phyloP scores from a whole-genome alignment of 1,139 yeast species.

The Casaregolazyma suthepensis region DNA sequence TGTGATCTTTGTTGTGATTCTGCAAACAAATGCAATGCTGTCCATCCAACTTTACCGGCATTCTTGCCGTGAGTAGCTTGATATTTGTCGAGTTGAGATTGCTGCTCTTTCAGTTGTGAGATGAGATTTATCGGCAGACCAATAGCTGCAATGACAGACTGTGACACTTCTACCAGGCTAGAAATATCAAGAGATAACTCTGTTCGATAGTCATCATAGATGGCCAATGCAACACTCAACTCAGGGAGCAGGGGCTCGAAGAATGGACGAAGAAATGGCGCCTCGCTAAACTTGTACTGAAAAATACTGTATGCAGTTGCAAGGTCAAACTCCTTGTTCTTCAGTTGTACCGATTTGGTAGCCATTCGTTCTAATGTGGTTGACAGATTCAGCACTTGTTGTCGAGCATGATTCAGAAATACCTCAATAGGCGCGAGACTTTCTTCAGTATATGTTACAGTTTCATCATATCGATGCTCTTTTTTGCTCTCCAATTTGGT shows the following conservation, averaged over 20 bases:
- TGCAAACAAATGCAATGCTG: slow-evolving; percentile 32
- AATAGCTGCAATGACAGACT: slow-evolving; percentile 20
- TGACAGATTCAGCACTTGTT: slow-evolving; percentile 18
- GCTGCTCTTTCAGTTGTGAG: slow-evolving; percentile 22
- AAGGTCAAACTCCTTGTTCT: slow-evolving; percentile 20
- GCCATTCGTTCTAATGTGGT: slow-evolving; percentile 16
- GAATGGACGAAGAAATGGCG: slow-evolving; percentile 14
- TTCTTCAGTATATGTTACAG: slow-evolving; percentile 19
- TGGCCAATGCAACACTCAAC: slow-evolving; percentile 11
- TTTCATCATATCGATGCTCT: slow-evolving; percentile 30
- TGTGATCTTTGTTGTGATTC: slow-evolving; percentile 33
- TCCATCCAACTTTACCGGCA: slow-evolving; percentile 27
- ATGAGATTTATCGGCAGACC: slow-evolving; percentile 24
- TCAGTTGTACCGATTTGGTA: slow-evolving; percentile 15
- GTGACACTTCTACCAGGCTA: slow-evolving; percentile 17
- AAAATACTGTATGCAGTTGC: slow-evolving; percentile 20
- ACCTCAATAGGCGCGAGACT: slow-evolving; percentile 24
- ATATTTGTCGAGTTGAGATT: slow-evolving; percentile 18
- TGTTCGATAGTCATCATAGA: slow-evolving; percentile 12
- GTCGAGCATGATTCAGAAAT: slow-evolving; percentile 25
- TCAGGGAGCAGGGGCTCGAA: slow-evolving; percentile 12
- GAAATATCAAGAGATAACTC: slow-evolving; percentile 15
- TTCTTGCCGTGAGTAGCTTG: slow-evolving; percentile 26
- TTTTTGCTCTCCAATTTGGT: slow-evolving; percentile 29
- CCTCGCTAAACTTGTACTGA: slow-evolving; percentile 16